These are phyloP conservation scores for Bothriochloa decipiens DNA, from an alignment of 176 grass and related monocot genomes.

Conservation along the genomic window DNA sequence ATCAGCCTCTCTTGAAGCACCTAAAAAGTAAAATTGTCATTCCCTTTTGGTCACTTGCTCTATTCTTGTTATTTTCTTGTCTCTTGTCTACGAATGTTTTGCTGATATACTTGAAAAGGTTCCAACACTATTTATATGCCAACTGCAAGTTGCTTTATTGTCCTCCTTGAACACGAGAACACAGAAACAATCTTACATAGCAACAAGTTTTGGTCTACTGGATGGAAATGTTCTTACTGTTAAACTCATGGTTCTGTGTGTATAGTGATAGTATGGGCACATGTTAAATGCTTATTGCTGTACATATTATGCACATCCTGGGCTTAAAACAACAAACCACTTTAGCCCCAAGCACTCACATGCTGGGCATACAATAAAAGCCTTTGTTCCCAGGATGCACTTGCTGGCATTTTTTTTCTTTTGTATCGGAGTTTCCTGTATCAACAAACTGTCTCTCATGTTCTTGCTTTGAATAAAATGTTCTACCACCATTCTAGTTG, in stretches of 20 bases:
- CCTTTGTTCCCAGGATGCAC: not conserved
- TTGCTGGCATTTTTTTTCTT: not conserved
- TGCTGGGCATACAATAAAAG: not conserved
- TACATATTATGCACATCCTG: not conserved
- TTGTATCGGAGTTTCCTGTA: not conserved
- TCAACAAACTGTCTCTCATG: not conserved
- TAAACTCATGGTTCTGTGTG: not conserved
- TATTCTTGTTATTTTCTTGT: conserved; percentile 3
- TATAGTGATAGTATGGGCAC: not conserved
- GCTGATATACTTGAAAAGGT: not conserved
- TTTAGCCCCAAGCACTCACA: not conserved
- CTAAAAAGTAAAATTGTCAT: not conserved
- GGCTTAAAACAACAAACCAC: not conserved
- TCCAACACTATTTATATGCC: not conserved
- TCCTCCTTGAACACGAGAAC: not conserved
- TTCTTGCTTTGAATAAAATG: not conserved
- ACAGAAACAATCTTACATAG: conserved; percentile 11
- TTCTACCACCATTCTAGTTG: conserved; percentile 5
- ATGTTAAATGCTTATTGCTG: not conserved
- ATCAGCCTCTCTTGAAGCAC: conserved; percentile 10
- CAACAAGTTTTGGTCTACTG: not conserved
- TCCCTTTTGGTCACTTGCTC: not conserved
- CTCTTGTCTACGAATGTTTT: not conserved
- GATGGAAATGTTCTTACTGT: conserved; percentile 14
- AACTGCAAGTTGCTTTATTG: not conserved